These are phyloP conservation scores for Thymus mandschuricus DNA, from an alignment of 257 asterid genomes.

Conservation along the genomic window DNA sequence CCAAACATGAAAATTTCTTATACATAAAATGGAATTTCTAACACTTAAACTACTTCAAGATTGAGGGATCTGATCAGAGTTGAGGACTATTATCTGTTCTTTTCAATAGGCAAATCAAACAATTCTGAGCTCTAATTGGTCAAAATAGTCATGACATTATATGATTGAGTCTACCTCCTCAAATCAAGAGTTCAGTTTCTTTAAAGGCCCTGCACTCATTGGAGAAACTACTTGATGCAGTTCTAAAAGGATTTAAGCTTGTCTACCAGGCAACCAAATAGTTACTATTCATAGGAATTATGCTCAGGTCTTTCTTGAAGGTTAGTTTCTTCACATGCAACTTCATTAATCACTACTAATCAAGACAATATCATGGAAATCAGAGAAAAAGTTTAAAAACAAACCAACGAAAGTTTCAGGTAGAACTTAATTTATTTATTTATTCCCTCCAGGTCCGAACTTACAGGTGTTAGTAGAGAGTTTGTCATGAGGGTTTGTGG, in stretches of 20 bases:
- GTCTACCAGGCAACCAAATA: too few relatives aligned
- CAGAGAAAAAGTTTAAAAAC: neutral
- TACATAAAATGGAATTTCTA: neutral
- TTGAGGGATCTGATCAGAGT: neutral
- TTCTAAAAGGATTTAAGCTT: too few relatives aligned
- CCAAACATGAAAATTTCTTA: neutral
- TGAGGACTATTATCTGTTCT: neutral
- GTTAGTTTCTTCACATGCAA: neutral
- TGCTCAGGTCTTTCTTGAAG: neutral
- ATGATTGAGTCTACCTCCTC: too few relatives aligned
- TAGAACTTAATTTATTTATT: conserved; percentile 28
- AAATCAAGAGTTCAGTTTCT: neutral
- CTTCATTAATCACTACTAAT: conserved; percentile 9
- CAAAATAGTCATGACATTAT: neutral
- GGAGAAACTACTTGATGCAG: too few relatives aligned
- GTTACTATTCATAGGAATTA: too few relatives aligned
- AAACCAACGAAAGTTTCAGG: conserved; percentile 11
- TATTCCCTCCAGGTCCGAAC: conserved; percentile 48
- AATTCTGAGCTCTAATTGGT: neutral
- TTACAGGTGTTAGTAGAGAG: conserved; percentile 53
- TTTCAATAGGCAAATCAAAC: neutral
- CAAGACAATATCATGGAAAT: neutral
- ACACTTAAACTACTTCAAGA: neutral
- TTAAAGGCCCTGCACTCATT: too few relatives aligned
- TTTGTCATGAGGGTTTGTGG: conserved; percentile 60